Conservation (phyloP, 345 rosid genomes). For the Microcos paniculata region DNA sequence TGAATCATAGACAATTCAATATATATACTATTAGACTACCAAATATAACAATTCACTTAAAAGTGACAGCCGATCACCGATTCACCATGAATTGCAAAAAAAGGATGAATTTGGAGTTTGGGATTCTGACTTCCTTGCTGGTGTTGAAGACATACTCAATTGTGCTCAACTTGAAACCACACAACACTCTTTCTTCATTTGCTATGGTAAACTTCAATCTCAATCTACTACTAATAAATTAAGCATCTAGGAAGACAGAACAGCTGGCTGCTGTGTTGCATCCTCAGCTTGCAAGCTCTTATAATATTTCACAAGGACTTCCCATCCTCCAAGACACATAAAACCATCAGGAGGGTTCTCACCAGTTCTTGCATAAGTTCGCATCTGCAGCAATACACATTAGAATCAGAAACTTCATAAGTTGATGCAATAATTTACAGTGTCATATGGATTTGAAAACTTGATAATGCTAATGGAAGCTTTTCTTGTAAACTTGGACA, state of each 20-base stretch:
- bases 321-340: conserved; percentile 95
- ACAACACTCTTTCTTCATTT: neutral
- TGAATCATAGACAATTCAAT: neutral
- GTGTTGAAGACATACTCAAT: neutral
- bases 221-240: neutral
- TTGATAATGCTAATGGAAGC: neutral
- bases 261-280: conserved; percentile 9
- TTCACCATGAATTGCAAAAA: neutral
- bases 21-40: neutral
- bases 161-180: neutral
- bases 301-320: conserved; percentile 83
- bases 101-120: neutral
- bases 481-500: neutral
- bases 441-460: neutral
- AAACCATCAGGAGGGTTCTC: conserved; percentile 96
- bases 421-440: neutral
- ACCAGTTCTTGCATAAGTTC: conserved; percentile 75
- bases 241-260: conserved; percentile 12
- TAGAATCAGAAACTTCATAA: neutral
- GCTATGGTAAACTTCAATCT: neutral
- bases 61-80: neutral
- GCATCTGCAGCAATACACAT: conserved; percentile 50
- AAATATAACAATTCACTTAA: neutral
- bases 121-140: neutral
- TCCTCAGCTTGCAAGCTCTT: conserved; percentile 42